These are phyloP conservation scores for Bolboschoenus planiculmis DNA, from an alignment of 176 grass and related monocot species.

Conservation along the genomic window DNA sequence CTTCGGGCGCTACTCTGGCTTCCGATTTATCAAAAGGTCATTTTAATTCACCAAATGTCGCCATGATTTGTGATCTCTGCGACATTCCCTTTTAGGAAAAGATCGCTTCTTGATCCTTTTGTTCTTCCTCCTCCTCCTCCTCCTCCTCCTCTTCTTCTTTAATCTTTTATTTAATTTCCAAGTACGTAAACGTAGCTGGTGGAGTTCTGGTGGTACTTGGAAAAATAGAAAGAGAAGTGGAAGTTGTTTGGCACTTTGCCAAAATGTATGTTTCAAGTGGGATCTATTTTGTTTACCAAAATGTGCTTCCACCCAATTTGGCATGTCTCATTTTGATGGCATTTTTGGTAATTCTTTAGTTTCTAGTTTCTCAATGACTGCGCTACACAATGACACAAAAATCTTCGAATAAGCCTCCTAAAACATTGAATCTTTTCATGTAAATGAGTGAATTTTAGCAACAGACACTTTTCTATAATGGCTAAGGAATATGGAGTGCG, in stretches of 20 bases:
- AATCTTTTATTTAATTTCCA: background rate
- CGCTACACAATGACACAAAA: background rate
- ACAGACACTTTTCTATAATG: no score
- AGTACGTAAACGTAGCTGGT: background rate
- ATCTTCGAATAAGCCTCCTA: no score
- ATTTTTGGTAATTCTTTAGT: background rate
- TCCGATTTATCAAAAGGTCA: conserved; percentile 1
- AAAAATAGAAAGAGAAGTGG: background rate
- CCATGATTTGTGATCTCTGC: background rate
- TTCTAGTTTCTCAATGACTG: background rate
- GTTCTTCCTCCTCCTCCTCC: background rate
- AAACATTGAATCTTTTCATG: no score
- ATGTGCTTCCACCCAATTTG: background rate
- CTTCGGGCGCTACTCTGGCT: background rate
- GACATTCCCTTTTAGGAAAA: background rate
- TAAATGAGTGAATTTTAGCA: no score
- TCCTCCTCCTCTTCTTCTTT: background rate
- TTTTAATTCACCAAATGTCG: background rate
- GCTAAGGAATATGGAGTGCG: no score
- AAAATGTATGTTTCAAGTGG: background rate
- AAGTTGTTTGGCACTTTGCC: background rate
- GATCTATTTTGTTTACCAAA: background rate
- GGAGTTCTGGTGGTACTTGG: background rate
- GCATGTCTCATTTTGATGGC: background rate
- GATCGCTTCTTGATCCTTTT: conserved; percentile 9